Conservation (phyloP, 2,329 filamentous ascomycete species). For the Penicillium capsulatum region DNA sequence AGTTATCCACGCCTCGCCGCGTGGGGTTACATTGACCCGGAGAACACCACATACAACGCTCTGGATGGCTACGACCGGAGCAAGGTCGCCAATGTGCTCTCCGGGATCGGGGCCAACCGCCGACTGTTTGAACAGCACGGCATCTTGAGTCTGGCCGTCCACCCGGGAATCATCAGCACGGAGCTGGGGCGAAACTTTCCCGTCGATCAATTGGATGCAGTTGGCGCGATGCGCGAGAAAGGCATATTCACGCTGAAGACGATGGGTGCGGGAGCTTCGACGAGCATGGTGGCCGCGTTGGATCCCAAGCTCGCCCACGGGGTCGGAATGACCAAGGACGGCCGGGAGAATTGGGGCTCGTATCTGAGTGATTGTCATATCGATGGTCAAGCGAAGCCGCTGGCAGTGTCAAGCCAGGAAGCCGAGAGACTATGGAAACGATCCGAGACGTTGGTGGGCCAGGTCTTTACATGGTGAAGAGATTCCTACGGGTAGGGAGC, state of each 20-base stretch:
- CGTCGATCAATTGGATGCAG: not conserved
- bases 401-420: constrained; percentile 25
- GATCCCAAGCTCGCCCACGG: constrained; percentile 1
- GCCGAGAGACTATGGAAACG: constrained; percentile 47
- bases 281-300: constrained; percentile 33
- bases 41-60: constrained; percentile 1
- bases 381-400: constrained; percentile 7
- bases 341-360: not conserved
- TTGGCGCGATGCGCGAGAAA: not conserved
- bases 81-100: constrained; percentile 8
- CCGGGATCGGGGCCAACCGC: constrained; percentile 1
- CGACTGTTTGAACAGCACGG: constrained; percentile 3
- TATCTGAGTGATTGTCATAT: constrained; percentile 13
- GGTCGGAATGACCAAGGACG: not conserved
- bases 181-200: constrained; percentile 5
- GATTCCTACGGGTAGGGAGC: not conserved
- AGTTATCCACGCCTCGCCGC: not conserved
- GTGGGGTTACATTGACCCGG: constrained; percentile 1
- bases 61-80: constrained; percentile 6
- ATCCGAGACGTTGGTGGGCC: constrained; percentile 45
- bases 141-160: constrained; percentile 5
- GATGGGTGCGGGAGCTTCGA: constrained; percentile 19
- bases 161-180: constrained; percentile 6
- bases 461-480: constrained; percentile 6
- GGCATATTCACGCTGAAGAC: constrained; percentile 1